Conservation (phyloP, 768 basidiomycete species). For the Lentinula detonsa region DNA sequence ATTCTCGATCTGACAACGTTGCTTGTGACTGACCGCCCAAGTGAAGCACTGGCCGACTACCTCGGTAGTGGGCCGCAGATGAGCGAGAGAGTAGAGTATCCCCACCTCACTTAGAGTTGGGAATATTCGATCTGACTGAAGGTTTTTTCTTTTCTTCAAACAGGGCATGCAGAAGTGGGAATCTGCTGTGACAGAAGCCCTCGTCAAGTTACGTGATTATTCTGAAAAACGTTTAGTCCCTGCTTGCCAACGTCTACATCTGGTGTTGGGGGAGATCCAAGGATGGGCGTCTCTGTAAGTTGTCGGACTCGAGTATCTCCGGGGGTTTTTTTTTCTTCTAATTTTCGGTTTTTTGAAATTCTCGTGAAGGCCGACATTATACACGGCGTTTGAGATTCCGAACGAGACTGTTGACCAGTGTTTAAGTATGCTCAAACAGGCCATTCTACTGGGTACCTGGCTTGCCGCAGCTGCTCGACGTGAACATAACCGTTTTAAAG, state of each 20-base stretch:
- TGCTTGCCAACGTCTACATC: constrained; percentile 69
- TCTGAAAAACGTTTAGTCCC: constrained; percentile 65
- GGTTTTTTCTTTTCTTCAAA: neutral
- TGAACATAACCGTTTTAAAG: constrained; percentile 68
- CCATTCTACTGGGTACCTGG: constrained; percentile 63
- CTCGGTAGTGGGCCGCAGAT: constrained; percentile 74
- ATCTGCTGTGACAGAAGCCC: constrained; percentile 59
- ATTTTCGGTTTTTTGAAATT: constrained; percentile 9
- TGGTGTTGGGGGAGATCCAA: constrained; percentile 70
- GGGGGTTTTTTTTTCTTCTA: constrained; percentile 3
- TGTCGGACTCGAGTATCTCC: neutral
- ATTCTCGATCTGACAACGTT: constrained; percentile 68
- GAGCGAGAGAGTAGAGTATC: constrained; percentile 64
- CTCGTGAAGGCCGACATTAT: constrained; percentile 43
- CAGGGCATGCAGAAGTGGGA: constrained; percentile 86
- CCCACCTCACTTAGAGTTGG: constrained; percentile 6
- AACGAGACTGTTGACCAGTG: constrained; percentile 45
- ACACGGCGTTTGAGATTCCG: constrained; percentile 47
- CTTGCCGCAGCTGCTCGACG: constrained; percentile 58
- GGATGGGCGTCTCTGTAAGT: constrained; percentile 73
- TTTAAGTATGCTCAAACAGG: constrained; percentile 45
- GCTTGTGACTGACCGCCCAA: constrained; percentile 64
- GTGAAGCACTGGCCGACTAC: constrained; percentile 68
- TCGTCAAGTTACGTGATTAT: constrained; percentile 68
- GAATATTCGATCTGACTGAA: constrained; percentile 13